Percentiles rank a stretch among this genome's conserved stretches.
Evolutionary conservation across 2,329 filamentous ascomycete genomes (phyloP).

Genomic region (Nannizzia gypsea): DNA sequence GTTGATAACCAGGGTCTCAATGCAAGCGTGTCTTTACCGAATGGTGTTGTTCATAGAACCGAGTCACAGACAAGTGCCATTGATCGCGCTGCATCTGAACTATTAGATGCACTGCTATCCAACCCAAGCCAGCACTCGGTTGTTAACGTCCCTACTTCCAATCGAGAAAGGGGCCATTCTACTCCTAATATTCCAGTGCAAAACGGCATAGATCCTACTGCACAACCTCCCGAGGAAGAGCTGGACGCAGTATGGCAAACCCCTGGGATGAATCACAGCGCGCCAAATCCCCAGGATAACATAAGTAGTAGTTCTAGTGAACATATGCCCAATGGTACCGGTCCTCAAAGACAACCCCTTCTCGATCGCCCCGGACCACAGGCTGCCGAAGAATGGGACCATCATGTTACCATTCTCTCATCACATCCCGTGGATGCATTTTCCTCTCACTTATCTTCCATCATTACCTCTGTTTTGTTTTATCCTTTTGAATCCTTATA

Average conservation of each 20-base stretch:
- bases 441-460: constrained; percentile 30
- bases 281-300: background rate
- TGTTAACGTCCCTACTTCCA: too few relatives aligned
- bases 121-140: constrained; percentile 11
- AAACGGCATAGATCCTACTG: constrained; percentile 6
- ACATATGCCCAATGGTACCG: background rate
- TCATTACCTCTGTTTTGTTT: constrained; percentile 29
- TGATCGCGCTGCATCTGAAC: constrained; percentile 19
- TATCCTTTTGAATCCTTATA: constrained; percentile 32
- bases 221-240: background rate
- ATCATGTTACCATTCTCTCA: constrained; percentile 34
- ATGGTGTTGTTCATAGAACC: constrained; percentile 10
- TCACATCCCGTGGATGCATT: constrained; percentile 32
- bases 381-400: constrained; percentile 13
- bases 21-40: constrained; percentile 6
- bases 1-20: background rate
- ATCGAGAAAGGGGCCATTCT: background rate
- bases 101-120: constrained; percentile 27
- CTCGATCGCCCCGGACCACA: background rate
- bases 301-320: constrained; percentile 1
- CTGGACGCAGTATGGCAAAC: background rate
- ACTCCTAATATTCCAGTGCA: background rate
- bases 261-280: background rate
- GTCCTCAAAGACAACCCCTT: background rate
- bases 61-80: constrained; percentile 21